These are phyloP conservation scores for Chaetomium strumarium DNA, from an alignment of 2,329 filamentous ascomycete species.

Conservation along the genomic window DNA sequence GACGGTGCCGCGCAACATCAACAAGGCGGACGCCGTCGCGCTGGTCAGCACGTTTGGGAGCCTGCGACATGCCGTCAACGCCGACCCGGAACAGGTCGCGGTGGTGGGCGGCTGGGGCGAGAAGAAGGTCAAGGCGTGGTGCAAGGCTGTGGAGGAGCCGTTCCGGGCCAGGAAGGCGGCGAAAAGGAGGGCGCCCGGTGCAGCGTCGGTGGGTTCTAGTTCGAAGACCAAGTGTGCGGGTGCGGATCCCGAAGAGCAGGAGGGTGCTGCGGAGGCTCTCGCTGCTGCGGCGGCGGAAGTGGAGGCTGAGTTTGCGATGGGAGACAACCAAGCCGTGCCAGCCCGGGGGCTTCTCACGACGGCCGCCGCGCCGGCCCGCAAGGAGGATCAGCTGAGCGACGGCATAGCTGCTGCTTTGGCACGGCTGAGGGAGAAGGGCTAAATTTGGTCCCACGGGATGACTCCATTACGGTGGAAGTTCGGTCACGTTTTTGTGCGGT, in stretches of 20 bases:
- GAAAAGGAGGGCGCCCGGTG: constrained; percentile 34
- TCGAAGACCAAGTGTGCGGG: constrained; percentile 3
- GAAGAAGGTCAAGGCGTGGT: constrained; percentile 89
- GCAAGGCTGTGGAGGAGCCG: constrained; percentile 71
- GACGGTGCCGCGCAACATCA: constrained; percentile 81
- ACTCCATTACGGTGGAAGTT: background rate
- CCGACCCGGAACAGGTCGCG: constrained; percentile 75
- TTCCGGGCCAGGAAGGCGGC: constrained; percentile 70
- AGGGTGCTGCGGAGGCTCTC: constrained; percentile 43
- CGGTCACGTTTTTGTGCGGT: background rate
- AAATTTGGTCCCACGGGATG: background rate
- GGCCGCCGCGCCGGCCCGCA: constrained; percentile 22
- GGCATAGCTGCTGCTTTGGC: constrained; percentile 58
- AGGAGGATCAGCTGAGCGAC: constrained; percentile 44
- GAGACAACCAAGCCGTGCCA: constrained; percentile 22
- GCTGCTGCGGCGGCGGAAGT: constrained; percentile 44
- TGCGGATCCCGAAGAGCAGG: background rate
- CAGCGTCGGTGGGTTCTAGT: background rate
- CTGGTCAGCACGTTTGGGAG: constrained; percentile 91
- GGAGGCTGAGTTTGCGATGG: constrained; percentile 32
- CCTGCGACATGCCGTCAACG: constrained; percentile 79
- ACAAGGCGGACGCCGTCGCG: constrained; percentile 89
- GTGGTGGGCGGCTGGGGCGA: constrained; percentile 90
- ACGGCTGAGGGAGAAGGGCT: constrained; percentile 46
- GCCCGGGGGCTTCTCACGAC: constrained; percentile 5